Evolutionary conservation across 768 basidiomycete genomes (phyloP).

Genomic region (Russula abietina): DNA sequence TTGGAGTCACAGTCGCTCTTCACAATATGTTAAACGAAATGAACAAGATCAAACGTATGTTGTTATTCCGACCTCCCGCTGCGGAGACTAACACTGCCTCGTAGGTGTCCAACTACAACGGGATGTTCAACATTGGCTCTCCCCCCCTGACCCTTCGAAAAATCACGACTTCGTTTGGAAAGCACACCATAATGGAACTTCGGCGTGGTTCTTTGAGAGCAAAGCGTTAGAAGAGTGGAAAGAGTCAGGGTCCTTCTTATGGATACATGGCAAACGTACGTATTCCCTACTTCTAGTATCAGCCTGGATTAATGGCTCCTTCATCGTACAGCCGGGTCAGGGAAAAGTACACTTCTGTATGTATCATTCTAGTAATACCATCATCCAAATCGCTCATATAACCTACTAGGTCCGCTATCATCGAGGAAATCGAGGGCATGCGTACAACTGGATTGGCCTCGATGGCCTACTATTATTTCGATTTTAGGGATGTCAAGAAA

Average conservation of each 20-base stretch:
- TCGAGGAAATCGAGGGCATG: not conserved
- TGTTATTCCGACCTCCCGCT: not conserved
- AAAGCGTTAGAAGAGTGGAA: not conserved
- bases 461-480: slow-evolving; percentile 11
- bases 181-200: not conserved
- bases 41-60: slow-evolving; percentile 1
- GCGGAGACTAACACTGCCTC: not conserved
- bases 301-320: not conserved
- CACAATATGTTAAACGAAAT: not conserved
- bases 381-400: not conserved
- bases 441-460: not conserved
- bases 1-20: not conserved
- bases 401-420: not conserved
- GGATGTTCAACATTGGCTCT: not conserved
- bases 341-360: slow-evolving; percentile 10
- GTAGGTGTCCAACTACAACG: not conserved
- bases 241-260: not conserved
- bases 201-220: not conserved
- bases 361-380: not conserved
- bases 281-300: no score
- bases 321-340: not conserved
- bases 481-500: slow-evolving; percentile 9
- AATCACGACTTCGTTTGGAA: not conserved
- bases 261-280: slow-evolving; percentile 13
- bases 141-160: not conserved